Evolutionary conservation across 2,329 filamentous ascomycete genomes (phyloP), one percentile per base, ranked within the genome.

Genomic region (Fusarium heterosporum): DNA sequence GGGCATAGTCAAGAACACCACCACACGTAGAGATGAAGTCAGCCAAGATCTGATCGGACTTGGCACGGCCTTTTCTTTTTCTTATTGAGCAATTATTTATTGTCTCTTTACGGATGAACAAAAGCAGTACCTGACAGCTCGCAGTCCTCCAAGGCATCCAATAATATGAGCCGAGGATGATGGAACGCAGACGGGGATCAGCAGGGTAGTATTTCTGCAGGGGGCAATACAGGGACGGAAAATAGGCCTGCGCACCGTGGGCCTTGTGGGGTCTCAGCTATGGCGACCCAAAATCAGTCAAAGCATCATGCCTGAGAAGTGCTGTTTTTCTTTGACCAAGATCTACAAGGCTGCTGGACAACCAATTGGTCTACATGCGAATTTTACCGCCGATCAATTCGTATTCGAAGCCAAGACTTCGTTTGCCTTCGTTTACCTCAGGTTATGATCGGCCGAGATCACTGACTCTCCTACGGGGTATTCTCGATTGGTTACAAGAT

Each of bases 151-250:
- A 34, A 16, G n/a, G 4, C n/a, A 34, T n/a, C 32, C 32, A 34
- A 34, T 34, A 8, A 34, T 34, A 16, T 34, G 32, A 10, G 16
- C 12, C 36, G 25, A 39, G 13, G 32, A 45, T 16, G 25, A 45
- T 34, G 49, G 26, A 8, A 12, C 25, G 36, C 22, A 28, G 5
- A 22, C 13, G 40, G 39, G 26, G 41, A 36, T n/a, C 16, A 36
- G 1, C 17, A 40, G 28, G 19, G 26, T 42, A 41, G n/a, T 32
- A 34, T 39, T 4, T 14, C 19, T 28, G 39, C 26, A 38, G 14
- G 32, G 17, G 22, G 28, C 52, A 45, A 60, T 61, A 30, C 39
- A 54, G 45, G 57, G 55, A 30, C 32, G 16, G n/a, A n/a, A 8
- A 36, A 17, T n/a, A 16, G 34, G n/a, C 34, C 34, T 8, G 16